A percentile compares a stretch with the other conserved stretches of the same genome.
Conservation (phyloP, 495 filamentous ascomycete species). For the Glonium stellatum region DNA sequence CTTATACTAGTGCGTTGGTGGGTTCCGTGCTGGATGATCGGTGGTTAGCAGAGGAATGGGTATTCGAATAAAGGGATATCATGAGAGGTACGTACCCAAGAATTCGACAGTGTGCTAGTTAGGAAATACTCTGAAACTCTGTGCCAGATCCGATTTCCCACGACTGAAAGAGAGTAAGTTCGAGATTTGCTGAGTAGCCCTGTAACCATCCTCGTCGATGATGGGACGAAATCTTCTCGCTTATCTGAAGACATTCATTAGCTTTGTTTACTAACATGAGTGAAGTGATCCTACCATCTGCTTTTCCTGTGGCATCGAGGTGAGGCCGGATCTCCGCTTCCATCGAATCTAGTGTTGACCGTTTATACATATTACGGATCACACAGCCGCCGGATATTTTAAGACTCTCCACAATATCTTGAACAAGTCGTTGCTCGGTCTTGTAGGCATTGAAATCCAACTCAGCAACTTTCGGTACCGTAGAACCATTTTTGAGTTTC, state of each 20-base stretch:
- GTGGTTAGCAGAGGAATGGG: not conserved
- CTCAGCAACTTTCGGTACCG: not conserved
- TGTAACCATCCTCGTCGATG: slow-evolving; percentile 32
- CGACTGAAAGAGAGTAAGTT: slow-evolving; percentile 28
- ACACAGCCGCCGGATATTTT: slow-evolving; percentile 9
- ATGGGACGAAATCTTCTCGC: slow-evolving; percentile 29
- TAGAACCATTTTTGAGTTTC: not conserved
- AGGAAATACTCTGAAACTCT: slow-evolving; percentile 29
- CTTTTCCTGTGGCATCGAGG: slow-evolving; percentile 9
- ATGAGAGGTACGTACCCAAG: slow-evolving; percentile 10
- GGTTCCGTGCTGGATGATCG: not conserved
- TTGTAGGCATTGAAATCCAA: slow-evolving; percentile 2
- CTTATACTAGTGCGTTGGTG: slow-evolving; percentile 25
- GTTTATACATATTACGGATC: slow-evolving; percentile 11
- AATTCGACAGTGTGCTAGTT: slow-evolving; percentile 23
- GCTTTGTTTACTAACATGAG: too few species aligned
- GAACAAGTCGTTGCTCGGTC: not conserved
- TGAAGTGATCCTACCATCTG: not conserved
- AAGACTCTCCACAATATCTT: slow-evolving; percentile 7
- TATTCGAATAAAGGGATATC: not conserved
- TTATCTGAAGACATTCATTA: too few species aligned
- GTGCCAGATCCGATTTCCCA: slow-evolving; percentile 30
- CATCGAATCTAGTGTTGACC: slow-evolving; percentile 11
- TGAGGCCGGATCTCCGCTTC: slow-evolving; percentile 15
- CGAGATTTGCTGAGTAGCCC: slow-evolving; percentile 29